Evolutionary conservation across 2,329 filamentous ascomycete species (phyloP).

Genomic region (Colletotrichum limetticola): DNA sequence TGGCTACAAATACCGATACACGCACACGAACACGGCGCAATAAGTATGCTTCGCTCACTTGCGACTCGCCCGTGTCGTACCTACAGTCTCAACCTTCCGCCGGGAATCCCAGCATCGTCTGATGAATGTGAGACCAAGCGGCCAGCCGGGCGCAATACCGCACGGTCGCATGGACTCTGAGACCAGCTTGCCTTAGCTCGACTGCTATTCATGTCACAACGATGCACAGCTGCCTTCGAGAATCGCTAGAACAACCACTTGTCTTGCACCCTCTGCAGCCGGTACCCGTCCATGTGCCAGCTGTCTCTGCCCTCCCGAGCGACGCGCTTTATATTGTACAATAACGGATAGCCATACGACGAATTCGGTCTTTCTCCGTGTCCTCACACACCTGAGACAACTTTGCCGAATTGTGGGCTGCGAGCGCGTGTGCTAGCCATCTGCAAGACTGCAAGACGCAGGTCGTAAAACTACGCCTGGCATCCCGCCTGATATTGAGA

Average conservation of each 20-base stretch:
- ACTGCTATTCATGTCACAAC: constrained; percentile 24
- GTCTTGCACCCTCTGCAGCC: constrained; percentile 3
- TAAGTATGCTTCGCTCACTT: background rate
- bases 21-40: background rate
- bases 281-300: background rate
- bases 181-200: constrained; percentile 21
- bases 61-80: constrained; percentile 4
- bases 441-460: constrained; percentile 11
- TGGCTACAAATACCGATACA: background rate
- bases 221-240: constrained; percentile 18
- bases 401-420: background rate
- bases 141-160: background rate
- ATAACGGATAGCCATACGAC: background rate
- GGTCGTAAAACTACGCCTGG: background rate
- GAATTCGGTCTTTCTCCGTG: background rate
- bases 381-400: constrained; percentile 5
- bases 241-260: constrained; percentile 26
- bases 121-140: constrained; percentile 14
- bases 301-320: background rate
- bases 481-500: background rate
- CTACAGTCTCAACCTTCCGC: constrained; percentile 17
- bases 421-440: constrained; percentile 6
- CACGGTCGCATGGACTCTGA: constrained; percentile 23
- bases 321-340: background rate
- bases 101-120: constrained; percentile 9